These are phyloP conservation scores for Neurospora intermedia DNA, from an alignment of 495 filamentous ascomycete species.

Conservation along the genomic window DNA sequence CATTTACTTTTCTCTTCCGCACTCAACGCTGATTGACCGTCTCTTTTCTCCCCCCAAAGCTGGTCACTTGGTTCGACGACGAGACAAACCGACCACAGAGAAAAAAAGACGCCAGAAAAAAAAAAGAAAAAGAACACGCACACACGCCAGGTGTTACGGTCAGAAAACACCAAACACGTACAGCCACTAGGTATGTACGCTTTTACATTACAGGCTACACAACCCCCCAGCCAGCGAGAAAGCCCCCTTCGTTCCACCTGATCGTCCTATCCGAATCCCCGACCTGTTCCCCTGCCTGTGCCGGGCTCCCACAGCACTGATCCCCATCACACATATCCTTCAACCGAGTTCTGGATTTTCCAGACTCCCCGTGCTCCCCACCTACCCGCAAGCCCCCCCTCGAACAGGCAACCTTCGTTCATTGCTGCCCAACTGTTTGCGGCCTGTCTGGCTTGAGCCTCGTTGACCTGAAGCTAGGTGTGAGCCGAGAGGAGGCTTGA, in stretches of 20 bases:
- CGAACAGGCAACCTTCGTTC: slow-evolving; percentile 7
- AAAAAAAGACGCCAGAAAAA: background rate
- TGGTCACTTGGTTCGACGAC: background rate
- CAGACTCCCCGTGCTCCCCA: slow-evolving; percentile 12
- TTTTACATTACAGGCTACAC: background rate
- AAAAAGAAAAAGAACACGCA: background rate
- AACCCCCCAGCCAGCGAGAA: background rate
- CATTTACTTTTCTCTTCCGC: background rate
- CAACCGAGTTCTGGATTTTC: slow-evolving; percentile 11
- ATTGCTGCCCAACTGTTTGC: slow-evolving; percentile 24
- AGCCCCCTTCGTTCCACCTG: slow-evolving; percentile 1
- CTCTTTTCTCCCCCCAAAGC: background rate
- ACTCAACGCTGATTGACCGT: background rate
- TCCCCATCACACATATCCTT: slow-evolving; percentile 14
- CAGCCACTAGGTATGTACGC: background rate
- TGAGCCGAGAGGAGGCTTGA: background rate
- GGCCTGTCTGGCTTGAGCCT: slow-evolving; percentile 8
- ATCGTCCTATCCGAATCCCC: background rate
- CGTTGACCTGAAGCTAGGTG: slow-evolving; percentile 8
- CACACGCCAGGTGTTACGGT: background rate
- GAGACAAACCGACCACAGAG: background rate
- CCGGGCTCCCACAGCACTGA: slow-evolving; percentile 5
- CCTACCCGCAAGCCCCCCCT: slow-evolving; percentile 6
- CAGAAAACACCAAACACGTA: background rate
- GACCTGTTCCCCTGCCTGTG: slow-evolving; percentile 4